phyloP scores from a whole-genome alignment of 2,329 filamentous ascomycete species.

The Fusarium sp. region DNA sequence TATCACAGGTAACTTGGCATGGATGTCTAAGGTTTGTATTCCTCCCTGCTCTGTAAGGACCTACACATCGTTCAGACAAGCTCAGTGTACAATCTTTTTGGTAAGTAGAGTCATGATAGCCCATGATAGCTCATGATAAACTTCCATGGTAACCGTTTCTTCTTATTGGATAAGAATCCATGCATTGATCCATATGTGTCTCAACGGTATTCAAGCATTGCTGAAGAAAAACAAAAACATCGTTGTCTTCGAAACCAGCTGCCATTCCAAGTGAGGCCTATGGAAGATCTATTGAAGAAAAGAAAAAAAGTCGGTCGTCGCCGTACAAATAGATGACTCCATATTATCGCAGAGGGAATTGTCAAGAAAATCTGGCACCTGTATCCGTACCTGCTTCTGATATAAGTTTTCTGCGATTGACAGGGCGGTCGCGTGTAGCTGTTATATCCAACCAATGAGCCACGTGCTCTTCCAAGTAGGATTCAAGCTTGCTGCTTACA shows the following conservation, averaged over 20 bases:
- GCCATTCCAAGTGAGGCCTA: not conserved
- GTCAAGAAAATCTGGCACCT: constrained; percentile 38
- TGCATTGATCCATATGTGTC: constrained; percentile 23
- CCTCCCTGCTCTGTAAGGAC: not conserved
- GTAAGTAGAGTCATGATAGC: too few relatives aligned
- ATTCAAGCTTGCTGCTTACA: constrained; percentile 18
- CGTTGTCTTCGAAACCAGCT: not conserved
- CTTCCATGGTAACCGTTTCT: not conserved
- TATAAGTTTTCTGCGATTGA: not conserved
- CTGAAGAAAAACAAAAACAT: not conserved
- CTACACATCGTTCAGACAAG: not conserved
- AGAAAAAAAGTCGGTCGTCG: not conserved
- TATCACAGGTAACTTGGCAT: too few relatives aligned
- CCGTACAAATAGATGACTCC: not conserved
- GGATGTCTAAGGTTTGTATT: too few relatives aligned
- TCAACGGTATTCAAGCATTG: not conserved
- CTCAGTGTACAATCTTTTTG: not conserved
- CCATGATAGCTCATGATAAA: not conserved
- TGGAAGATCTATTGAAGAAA: not conserved
- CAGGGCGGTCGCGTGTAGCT: constrained; percentile 29
- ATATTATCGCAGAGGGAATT: not conserved
- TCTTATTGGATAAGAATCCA: not conserved
- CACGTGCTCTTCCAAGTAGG: constrained; percentile 48
- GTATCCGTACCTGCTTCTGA: constrained; percentile 14
- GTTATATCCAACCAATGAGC: constrained; percentile 47